Percentiles rank a stretch among this genome's conserved stretches.
phyloP scores from a whole-genome alignment of 306 rosid genomes.

The Erythrophleum fordii region DNA sequence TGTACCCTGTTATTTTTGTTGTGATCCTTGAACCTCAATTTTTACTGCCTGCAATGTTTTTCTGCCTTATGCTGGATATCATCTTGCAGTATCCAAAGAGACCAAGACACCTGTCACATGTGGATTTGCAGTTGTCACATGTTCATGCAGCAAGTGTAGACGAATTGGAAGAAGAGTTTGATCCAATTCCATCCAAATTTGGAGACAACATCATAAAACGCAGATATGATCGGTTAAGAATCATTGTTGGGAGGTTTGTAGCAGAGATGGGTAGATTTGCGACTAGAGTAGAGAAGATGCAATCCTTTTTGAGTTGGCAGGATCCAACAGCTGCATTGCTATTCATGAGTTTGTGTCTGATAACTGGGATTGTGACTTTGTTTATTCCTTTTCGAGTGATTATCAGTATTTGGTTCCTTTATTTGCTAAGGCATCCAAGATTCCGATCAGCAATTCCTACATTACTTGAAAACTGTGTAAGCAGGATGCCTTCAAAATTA shows the following conservation, averaged over 20 bases:
- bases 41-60: constrained; percentile 23
- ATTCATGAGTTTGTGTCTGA: constrained; percentile 37
- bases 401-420: not conserved
- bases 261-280: constrained; percentile 38
- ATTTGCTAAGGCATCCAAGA: constrained; percentile 43
- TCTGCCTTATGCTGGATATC: not conserved
- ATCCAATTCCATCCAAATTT: constrained; percentile 48
- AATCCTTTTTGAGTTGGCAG: constrained; percentile 48
- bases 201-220: constrained; percentile 28
- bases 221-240: constrained; percentile 48
- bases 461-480: constrained; percentile 37
- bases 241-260: constrained; percentile 35
- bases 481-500: constrained; percentile 58
- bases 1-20: not conserved
- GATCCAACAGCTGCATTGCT: constrained; percentile 48
- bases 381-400: constrained; percentile 23
- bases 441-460: constrained; percentile 39
- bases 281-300: constrained; percentile 39
- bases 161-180: constrained; percentile 64
- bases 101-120: constrained; percentile 43
- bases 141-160: constrained; percentile 38
- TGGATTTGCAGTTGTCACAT: constrained; percentile 44
- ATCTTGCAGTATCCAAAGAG: constrained; percentile 9
- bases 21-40: constrained; percentile 25
- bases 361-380: constrained; percentile 37